Evolutionary conservation across 1,284 basidiomycete species (phyloP).

Genomic region (Irpex sp.): DNA sequence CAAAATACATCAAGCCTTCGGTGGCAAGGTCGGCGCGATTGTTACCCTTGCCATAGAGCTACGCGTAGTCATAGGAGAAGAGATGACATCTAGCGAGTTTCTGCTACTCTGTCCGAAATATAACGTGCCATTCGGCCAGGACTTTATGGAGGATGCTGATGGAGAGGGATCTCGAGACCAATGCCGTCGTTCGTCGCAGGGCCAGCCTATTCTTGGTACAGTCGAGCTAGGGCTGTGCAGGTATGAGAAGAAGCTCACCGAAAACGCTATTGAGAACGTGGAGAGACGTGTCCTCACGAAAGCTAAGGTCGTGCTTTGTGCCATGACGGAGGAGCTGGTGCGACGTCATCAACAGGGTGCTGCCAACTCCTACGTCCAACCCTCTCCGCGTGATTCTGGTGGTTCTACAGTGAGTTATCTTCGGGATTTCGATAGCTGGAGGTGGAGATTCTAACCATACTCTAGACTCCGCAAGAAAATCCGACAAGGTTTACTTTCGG

Average conservation of each 20-base stretch:
- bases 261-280: slow-evolving; percentile 18
- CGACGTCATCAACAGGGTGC: background rate
- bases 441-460: too few relatives aligned
- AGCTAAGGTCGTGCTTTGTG: slow-evolving; percentile 32
- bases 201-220: slow-evolving; percentile 30
- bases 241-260: slow-evolving; percentile 16
- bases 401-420: too few relatives aligned
- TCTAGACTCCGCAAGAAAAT: too few relatives aligned
- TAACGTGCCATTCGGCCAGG: slow-evolving; percentile 14
- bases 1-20: background rate
- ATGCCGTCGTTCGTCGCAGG: background rate
- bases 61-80: background rate
- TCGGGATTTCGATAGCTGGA: too few relatives aligned
- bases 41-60: background rate
- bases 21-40: background rate
- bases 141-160: slow-evolving; percentile 45
- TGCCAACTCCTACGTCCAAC: too few relatives aligned
- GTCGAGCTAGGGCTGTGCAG: slow-evolving; percentile 33
- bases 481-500: too few relatives aligned
- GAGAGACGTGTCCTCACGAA: slow-evolving; percentile 26
- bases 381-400: too few relatives aligned
- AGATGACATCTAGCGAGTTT: background rate
- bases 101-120: background rate
- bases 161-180: slow-evolving; percentile 8
- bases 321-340: background rate